These are phyloP conservation scores for Phyllosticta citrichinensis DNA, from an alignment of 2,329 filamentous ascomycete genomes.

Conservation along the genomic window DNA sequence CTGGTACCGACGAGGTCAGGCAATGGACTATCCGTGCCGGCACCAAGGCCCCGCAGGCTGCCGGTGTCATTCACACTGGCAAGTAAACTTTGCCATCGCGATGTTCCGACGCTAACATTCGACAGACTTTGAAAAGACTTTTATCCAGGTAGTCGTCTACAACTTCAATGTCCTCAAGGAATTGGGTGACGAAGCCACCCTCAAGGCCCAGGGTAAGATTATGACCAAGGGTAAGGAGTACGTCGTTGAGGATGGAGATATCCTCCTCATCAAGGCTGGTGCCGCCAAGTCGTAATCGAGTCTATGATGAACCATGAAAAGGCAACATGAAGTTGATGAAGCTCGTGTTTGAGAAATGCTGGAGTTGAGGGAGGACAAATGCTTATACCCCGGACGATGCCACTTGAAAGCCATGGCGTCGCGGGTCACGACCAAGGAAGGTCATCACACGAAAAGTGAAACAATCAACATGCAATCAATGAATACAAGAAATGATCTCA, in stretches of 20 bases:
- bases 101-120: slow-evolving; percentile 10
- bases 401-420: slow-evolving; percentile 8
- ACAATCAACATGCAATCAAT: neutral
- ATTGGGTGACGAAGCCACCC: slow-evolving; percentile 74
- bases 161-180: slow-evolving; percentile 78
- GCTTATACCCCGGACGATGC: slow-evolving; percentile 11
- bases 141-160: slow-evolving; percentile 93
- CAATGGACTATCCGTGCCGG: slow-evolving; percentile 97
- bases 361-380: slow-evolving; percentile 7
- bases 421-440: slow-evolving; percentile 1
- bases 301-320: neutral
- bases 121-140: slow-evolving; percentile 96
- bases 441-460: neutral
- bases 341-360: neutral
- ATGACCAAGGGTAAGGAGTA: slow-evolving; percentile 99
- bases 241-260: slow-evolving; percentile 72
- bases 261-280: slow-evolving; percentile 81
- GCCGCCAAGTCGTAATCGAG: slow-evolving; percentile 57
- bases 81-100: slow-evolving; percentile 10
- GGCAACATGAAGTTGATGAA: neutral
- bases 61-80: slow-evolving; percentile 87
- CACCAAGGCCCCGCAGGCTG: slow-evolving; percentile 94
- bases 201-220: slow-evolving; percentile 90
- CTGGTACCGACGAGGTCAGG: slow-evolving; percentile 86
- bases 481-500: neutral